Evolutionary conservation across 345 rosid genomes (phyloP).

Genomic region (Psidium guajava): DNA sequence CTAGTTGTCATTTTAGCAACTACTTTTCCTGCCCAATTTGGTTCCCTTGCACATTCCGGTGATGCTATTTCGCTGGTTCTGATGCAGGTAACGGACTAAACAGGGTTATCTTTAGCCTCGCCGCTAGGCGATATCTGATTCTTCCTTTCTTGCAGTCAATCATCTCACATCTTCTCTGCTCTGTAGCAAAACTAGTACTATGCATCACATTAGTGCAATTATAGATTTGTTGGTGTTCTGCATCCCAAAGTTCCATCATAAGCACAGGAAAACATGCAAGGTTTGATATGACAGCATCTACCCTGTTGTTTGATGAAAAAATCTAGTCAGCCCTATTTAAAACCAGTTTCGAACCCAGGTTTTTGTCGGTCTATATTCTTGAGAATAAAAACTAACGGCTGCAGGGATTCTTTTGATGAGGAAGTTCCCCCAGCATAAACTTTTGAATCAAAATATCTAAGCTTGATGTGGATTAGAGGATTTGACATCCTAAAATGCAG

Average conservation of each 20-base stretch:
- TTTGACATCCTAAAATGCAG: background rate
- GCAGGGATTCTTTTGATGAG: background rate
- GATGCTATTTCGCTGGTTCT: conserved; percentile 57
- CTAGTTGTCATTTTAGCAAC: conserved; percentile 57
- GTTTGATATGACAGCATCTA: background rate
- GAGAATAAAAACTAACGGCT: background rate
- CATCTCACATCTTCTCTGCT: background rate
- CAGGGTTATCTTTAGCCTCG: background rate
- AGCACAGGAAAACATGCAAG: background rate
- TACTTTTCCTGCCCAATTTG: conserved; percentile 42
- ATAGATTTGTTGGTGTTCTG: background rate
- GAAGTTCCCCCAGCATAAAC: background rate
- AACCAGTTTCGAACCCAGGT: background rate
- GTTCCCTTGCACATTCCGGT: conserved; percentile 54
- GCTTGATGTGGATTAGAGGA: background rate
- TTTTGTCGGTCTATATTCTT: background rate
- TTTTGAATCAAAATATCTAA: background rate
- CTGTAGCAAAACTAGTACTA: background rate
- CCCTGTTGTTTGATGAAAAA: background rate
- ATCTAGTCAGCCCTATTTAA: background rate
- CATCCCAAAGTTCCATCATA: background rate
- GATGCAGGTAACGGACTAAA: conserved; percentile 54
- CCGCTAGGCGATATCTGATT: background rate
- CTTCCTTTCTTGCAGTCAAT: background rate
- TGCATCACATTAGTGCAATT: background rate